A percentile compares a stretch with the other conserved stretches of the same genome.
Evolutionary conservation across 345 rosid genomes (phyloP).

Genomic region (Cochlearia excelsa): DNA sequence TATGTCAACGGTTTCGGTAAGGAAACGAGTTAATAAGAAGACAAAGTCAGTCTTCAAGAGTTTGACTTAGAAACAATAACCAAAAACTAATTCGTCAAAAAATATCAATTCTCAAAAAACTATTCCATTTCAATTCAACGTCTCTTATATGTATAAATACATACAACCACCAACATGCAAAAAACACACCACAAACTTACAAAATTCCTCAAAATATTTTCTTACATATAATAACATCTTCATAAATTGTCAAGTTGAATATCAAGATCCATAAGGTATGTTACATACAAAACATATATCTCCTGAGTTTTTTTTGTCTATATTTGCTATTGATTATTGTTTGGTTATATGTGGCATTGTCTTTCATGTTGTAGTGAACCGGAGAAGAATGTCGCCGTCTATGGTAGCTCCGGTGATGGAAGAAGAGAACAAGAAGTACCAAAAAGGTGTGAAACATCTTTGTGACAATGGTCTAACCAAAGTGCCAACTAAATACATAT

Average conservation of each 20-base stretch:
- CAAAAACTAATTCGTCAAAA: constrained; percentile 17
- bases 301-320: constrained; percentile 2
- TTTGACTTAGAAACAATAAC: constrained; percentile 31
- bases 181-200: constrained; percentile 22
- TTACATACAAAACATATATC: constrained; percentile 6
- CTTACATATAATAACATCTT: constrained; percentile 2
- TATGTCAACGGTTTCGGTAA: constrained; percentile 39
- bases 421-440: constrained; percentile 38
- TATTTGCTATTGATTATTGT: constrained; percentile 2
- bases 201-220: constrained; percentile 11
- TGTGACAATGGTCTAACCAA: constrained; percentile 51
- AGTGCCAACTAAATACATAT: constrained; percentile 66
- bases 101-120: constrained; percentile 1
- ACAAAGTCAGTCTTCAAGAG: constrained; percentile 31
- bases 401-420: constrained; percentile 36
- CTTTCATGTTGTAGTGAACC: constrained; percentile 9
- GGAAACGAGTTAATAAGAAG: constrained; percentile 17
- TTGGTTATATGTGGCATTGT: constrained; percentile 9
- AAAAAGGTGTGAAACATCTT: constrained; percentile 76
- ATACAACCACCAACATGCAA: constrained; percentile 26
- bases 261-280: constrained; percentile 33
- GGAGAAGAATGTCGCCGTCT: constrained; percentile 53
- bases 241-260: constrained; percentile 5
- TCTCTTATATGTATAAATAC: constrained; percentile 28
- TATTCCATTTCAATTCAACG: constrained; percentile 30